Base-by-base conservation (phyloP, 2,329 filamentous ascomycete species). In the Amesomyces nigricolor region DNA sequence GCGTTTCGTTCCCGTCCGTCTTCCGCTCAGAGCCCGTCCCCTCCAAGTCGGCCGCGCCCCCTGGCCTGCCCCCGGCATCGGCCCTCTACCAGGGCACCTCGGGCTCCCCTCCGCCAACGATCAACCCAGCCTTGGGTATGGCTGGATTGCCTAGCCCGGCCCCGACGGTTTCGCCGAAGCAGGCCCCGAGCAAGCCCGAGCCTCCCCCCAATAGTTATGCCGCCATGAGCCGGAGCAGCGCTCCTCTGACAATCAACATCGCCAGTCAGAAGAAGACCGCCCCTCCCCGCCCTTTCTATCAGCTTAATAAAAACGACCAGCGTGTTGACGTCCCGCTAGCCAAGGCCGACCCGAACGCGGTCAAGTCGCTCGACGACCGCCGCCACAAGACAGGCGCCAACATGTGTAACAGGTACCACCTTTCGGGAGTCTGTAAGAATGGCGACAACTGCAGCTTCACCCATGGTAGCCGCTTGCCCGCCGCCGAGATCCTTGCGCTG, bases 251-350 rank as follows among this genome's bases (percentile, higher is more conserved):
- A 10, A 68, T 70, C 52, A 66, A 67, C 49, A 65, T 69, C 29
- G 64, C 63, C 6, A 54, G 57, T 16, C 52, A 60, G 22, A 69
- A 68, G 58, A 49, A 52, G 22, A 3, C 55, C 1, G 4, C 50
- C 39, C 7, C 43, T 22, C 1, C 47, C 1, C 62, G 57, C 17
- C 63, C 64, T 44, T 68, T 56, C 47, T 65, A 62, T 37, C 62
- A 63, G n/a, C 53, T 71, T 22, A 71, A 71, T 61, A 61, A 58
- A 14, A 54, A 64, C 30, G 56, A 64, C 32, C 61, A 70, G 61
- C 68, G 69, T n/a, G 40, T 71, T 11, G 68, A 71, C 47, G 61
- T 64, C 30, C 62, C 61, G 0, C 58, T 70, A 16, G 60, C 63
- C 2, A 63, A 62, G n/a, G 35, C 56, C 2, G 64, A 68, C 17